Evolutionary conservation across 164 flowering plant genomes (phyloP).

Genomic region (Nelumbo lutea): DNA sequence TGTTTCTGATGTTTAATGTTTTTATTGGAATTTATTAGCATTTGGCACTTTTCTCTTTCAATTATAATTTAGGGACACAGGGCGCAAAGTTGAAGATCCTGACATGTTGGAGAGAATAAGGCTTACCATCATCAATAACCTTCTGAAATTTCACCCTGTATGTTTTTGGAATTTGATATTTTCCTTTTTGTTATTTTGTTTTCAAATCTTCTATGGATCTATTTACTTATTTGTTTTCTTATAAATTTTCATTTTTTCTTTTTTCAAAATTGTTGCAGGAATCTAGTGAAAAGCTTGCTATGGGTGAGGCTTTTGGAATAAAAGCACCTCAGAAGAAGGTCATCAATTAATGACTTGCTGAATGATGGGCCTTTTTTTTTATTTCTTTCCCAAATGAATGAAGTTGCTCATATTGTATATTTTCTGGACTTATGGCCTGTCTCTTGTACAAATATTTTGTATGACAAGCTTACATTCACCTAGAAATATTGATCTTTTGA

Average conservation of each 20-base stretch:
- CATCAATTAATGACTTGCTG: not conserved
- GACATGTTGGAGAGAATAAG: slow-evolving; percentile 39
- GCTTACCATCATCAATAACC: slow-evolving; percentile 42
- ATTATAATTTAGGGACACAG: slow-evolving; percentile 41
- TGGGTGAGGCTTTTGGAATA: slow-evolving; percentile 93
- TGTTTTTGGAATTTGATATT: slow-evolving; percentile 16
- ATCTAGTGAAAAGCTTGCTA: slow-evolving; percentile 77
- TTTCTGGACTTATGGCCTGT: not conserved
- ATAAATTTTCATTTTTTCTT: slow-evolving; percentile 6
- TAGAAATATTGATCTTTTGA: too few species aligned
- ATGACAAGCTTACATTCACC: too few species aligned
- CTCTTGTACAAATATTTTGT: not conserved
- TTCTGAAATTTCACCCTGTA: slow-evolving; percentile 64
- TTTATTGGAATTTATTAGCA: too few species aligned
- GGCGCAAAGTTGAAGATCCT: slow-evolving; percentile 83
- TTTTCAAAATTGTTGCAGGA: slow-evolving; percentile 41
- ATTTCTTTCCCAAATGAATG: not conserved
- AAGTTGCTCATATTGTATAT: not conserved
- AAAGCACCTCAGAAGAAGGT: slow-evolving; percentile 86
- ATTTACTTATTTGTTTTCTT: not conserved
- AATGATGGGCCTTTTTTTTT: not conserved
- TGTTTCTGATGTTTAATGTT: too few species aligned
- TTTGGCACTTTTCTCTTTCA: too few species aligned
- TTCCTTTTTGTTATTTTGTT: slow-evolving; percentile 7
- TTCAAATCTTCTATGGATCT: not conserved